Percentiles rank a stretch among this genome's conserved stretches.
These are phyloP conservation scores for Hyaloscypha finlandica DNA, from an alignment of 495 filamentous ascomycete species.

Conservation along the genomic window DNA sequence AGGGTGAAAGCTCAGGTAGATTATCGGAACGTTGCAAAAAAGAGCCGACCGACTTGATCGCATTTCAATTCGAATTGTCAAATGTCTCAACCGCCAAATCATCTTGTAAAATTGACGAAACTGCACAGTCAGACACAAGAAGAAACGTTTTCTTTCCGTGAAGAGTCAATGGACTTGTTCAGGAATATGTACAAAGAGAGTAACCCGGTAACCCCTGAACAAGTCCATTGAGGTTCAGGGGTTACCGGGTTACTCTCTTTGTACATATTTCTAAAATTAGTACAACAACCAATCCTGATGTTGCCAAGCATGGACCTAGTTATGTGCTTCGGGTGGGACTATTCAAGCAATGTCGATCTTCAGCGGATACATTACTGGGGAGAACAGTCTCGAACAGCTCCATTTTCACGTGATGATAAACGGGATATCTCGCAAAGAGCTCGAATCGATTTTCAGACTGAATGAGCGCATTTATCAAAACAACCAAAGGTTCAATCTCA, in stretches of 20 bases:
- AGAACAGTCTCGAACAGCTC: slow-evolving; percentile 8
- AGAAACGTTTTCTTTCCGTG: background rate
- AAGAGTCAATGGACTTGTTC: background rate
- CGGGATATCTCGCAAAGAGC: background rate
- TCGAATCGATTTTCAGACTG: background rate
- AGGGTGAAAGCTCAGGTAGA: no score
- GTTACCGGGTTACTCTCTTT: background rate
- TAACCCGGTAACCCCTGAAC: background rate
- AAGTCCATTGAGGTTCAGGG: background rate
- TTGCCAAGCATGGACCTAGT: background rate
- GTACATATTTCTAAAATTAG: background rate
- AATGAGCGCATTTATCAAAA: background rate
- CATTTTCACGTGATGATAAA: slow-evolving; percentile 10
- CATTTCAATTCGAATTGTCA: background rate
- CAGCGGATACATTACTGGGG: background rate
- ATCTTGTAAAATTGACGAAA: background rate
- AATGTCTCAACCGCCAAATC: background rate
- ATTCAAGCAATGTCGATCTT: slow-evolving; percentile 7
- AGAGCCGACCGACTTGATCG: background rate
- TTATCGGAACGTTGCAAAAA: background rate
- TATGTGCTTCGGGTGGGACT: background rate
- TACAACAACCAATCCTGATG: background rate
- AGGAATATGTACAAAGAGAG: background rate
- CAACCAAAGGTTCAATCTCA: background rate
- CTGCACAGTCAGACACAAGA: background rate